These are phyloP conservation scores for Oryza rufipogon DNA, from an alignment of 176 grass and related monocot species.

Conservation along the genomic window DNA sequence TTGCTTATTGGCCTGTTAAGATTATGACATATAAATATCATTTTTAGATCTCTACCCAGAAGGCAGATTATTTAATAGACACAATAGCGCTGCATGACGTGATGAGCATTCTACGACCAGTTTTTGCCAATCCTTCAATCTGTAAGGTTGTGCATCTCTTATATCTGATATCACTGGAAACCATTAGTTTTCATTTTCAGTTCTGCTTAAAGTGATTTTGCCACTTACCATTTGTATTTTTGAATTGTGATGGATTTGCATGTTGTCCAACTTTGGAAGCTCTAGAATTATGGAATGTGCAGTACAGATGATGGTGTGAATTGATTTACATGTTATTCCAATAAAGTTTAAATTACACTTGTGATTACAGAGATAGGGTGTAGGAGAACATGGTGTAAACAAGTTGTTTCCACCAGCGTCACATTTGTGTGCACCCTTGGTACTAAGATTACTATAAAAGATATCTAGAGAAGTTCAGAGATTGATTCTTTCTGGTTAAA, in stretches of 20 bases:
- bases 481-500: no score
- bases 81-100: slow-evolving; percentile 85
- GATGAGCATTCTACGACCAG: slow-evolving; percentile 70
- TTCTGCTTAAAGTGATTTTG: background rate
- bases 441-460: slow-evolving; percentile 24
- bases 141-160: slow-evolving; percentile 66
- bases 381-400: background rate
- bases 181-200: background rate
- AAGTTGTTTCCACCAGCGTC: background rate
- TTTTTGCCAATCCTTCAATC: slow-evolving; percentile 78
- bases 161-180: slow-evolving; percentile 31
- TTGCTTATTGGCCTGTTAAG: slow-evolving; percentile 25
- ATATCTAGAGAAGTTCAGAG: background rate
- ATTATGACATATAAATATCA: slow-evolving; percentile 22
- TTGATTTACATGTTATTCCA: background rate
- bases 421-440: slow-evolving; percentile 15
- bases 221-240: background rate
- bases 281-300: slow-evolving; percentile 27
- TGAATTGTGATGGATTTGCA: slow-evolving; percentile 5
- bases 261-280: background rate
- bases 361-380: background rate
- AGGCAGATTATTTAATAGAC: slow-evolving; percentile 91
- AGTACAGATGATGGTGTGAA: background rate
- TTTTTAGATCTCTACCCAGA: slow-evolving; percentile 75
- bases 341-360: slow-evolving; percentile 8